These are phyloP conservation scores for Fusarium domesticum DNA, from an alignment of 2,329 filamentous ascomycete genomes.

Conservation along the genomic window DNA sequence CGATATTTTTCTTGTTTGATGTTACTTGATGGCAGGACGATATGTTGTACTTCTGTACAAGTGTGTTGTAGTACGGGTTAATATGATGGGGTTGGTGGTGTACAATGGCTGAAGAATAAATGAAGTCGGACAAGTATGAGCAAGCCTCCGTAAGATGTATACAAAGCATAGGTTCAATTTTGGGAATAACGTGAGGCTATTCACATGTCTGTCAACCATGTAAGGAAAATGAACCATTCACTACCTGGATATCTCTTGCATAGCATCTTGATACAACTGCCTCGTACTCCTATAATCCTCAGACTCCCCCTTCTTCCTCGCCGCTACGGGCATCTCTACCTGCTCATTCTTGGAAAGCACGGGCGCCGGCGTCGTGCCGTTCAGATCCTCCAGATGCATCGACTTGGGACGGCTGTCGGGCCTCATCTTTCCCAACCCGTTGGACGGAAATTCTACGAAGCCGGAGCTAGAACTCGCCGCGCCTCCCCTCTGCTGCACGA, in stretches of 20 bases:
- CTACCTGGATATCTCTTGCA: conserved; percentile 13
- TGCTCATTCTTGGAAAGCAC: background rate
- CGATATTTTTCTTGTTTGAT: background rate
- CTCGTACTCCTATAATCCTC: conserved; percentile 4
- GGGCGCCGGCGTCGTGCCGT: background rate
- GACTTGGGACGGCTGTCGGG: background rate
- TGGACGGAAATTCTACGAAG: conserved; percentile 4
- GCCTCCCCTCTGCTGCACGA: conserved; percentile 27
- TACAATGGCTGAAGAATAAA: too few species aligned
- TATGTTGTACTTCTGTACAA: too few species aligned
- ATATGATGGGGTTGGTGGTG: too few species aligned
- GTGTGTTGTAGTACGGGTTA: too few species aligned
- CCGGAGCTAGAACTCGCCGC: conserved; percentile 2
- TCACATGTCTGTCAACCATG: too few species aligned
- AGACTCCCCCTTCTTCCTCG: background rate
- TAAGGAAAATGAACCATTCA: too few species aligned
- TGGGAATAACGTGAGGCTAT: too few species aligned
- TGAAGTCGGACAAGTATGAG: too few species aligned
- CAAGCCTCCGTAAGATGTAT: too few species aligned
- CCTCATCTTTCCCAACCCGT: too few species aligned
- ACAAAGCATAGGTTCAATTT: too few species aligned
- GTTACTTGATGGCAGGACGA: too few species aligned
- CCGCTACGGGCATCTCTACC: conserved; percentile 1
- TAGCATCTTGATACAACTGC: conserved; percentile 6
- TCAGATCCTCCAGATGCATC: conserved; percentile 2